A percentile compares a stretch with the other conserved stretches of the same genome.
Evolutionary conservation across 192 early-diverging fungal genomes (phyloP).

Genomic region (Coemansia sp.): DNA sequence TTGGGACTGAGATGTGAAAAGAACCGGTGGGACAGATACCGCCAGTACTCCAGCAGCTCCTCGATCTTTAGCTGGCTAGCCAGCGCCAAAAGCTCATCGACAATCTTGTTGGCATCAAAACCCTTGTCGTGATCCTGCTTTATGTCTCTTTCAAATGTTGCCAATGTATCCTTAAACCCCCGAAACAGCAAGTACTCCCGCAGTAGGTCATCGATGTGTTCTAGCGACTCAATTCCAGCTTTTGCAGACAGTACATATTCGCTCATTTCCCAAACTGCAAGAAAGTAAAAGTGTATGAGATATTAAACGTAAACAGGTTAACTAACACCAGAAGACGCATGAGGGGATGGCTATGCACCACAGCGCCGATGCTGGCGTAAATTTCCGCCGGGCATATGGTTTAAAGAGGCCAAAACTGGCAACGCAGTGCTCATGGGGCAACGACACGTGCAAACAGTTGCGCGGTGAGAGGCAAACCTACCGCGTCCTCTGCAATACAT

Average conservation of each 20-base stretch:
- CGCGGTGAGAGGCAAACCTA: not conserved
- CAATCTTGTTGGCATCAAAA: constrained; percentile 37
- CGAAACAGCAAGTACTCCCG: constrained; percentile 53
- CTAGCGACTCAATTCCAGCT: constrained; percentile 50
- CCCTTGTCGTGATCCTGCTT: constrained; percentile 47
- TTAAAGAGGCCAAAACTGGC: not conserved
- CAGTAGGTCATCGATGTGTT: constrained; percentile 50
- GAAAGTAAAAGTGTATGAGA: not conserved
- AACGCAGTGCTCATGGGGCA: constrained; percentile 15
- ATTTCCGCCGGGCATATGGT: not conserved
- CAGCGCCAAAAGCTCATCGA: constrained; percentile 41
- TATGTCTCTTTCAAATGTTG: constrained; percentile 40
- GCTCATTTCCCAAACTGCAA: constrained; percentile 6
- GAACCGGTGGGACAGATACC: constrained; percentile 46
- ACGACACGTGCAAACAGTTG: constrained; percentile 12
- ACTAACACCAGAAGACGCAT: not conserved
- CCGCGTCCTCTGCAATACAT: not conserved
- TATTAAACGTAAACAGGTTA: not conserved
- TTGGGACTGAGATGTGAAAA: constrained; percentile 55
- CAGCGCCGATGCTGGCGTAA: not conserved
- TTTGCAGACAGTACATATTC: constrained; percentile 49
- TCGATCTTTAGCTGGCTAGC: constrained; percentile 23
- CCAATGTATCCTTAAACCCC: constrained; percentile 42
- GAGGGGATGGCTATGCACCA: not conserved
- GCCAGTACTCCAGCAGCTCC: constrained; percentile 45